Conservation (phyloP, 2,329 filamentous ascomycete genomes). For the Trichoderma guizhouense region DNA sequence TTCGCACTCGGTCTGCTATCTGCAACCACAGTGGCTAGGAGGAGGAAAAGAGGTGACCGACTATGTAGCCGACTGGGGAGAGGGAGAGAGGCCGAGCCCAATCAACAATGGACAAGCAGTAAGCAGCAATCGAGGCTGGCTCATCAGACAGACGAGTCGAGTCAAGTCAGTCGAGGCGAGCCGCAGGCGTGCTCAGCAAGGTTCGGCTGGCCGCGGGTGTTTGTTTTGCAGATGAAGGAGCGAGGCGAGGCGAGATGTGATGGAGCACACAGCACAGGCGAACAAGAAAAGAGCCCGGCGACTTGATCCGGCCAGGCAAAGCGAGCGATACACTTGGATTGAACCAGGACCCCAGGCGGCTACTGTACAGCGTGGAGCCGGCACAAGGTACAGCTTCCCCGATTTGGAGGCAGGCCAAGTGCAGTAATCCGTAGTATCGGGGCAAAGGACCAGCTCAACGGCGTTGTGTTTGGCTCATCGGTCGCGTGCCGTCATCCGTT, state of each 20-base stretch:
- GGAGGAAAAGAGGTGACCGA: not conserved
- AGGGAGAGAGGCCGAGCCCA: not conserved
- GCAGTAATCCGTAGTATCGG: constrained; percentile 2
- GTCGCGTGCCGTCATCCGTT: constrained; percentile 19
- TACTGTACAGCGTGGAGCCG: constrained; percentile 13
- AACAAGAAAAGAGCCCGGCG: not conserved
- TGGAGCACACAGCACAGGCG: not conserved
- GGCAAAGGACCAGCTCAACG: constrained; percentile 4
- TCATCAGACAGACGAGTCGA: not conserved
- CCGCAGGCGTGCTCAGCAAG: not conserved
- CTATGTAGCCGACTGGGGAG: not conserved
- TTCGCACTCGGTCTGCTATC: not conserved
- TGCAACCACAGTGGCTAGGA: not conserved
- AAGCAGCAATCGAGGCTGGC: not conserved
- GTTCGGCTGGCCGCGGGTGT: constrained; percentile 5
- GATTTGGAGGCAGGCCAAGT: constrained; percentile 8
- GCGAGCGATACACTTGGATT: constrained; percentile 2
- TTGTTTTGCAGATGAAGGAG: not conserved
- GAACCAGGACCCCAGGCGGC: constrained; percentile 12
- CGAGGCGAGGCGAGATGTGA: constrained; percentile 12
- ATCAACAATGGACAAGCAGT: not conserved
- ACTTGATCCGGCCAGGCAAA: constrained; percentile 8
- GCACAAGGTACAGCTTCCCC: not conserved
- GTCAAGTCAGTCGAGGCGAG: not conserved
- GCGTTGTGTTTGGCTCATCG: constrained; percentile 11